A percentile compares a stretch with the other conserved stretches of the same genome.
Conservation (phyloP, 352 stramenopile species). For the Pythium scleroteichum region DNA sequence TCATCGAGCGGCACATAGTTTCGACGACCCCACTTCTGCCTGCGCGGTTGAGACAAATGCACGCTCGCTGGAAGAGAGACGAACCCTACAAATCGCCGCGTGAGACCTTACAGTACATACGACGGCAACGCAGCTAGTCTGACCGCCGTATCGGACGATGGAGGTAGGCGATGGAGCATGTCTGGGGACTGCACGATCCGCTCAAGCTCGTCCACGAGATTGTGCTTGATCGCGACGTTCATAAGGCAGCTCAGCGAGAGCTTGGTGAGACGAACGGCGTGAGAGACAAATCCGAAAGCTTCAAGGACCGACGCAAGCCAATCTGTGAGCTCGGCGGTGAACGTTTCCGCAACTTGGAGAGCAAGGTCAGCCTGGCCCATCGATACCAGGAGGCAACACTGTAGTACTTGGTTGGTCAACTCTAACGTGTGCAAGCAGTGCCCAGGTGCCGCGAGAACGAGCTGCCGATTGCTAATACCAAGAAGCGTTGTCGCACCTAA, state of each 20-base stretch:
- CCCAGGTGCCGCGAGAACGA: slow-evolving; percentile 48
- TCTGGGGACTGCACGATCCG: slow-evolving; percentile 27
- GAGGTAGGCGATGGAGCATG: slow-evolving; percentile 21
- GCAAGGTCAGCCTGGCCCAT: slow-evolving; percentile 48
- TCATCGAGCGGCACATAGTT: slow-evolving; percentile 23
- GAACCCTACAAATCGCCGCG: slow-evolving; percentile 35
- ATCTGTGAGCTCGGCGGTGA: slow-evolving; percentile 41
- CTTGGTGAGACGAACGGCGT: slow-evolving; percentile 40
- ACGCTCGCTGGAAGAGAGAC: slow-evolving; percentile 61
- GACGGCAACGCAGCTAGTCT: slow-evolving; percentile 1
- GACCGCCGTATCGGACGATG: slow-evolving; percentile 48
- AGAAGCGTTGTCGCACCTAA: slow-evolving; percentile 49
- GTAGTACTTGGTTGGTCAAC: slow-evolving; percentile 62
- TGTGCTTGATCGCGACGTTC: slow-evolving; percentile 76
- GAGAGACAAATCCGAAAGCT: slow-evolving; percentile 51
- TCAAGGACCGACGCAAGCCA: slow-evolving; percentile 68
- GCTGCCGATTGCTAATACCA: slow-evolving; percentile 46
- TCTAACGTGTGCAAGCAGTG: slow-evolving; percentile 55
- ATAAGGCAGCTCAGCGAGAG: slow-evolving; percentile 47
- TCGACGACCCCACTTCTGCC: slow-evolving; percentile 30
- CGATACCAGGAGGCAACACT: slow-evolving; percentile 67
- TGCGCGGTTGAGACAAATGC: slow-evolving; percentile 41
- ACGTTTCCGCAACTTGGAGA: slow-evolving; percentile 38
- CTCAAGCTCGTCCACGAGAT: slow-evolving; percentile 39
- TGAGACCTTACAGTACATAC: background rate